A percentile compares a stretch with the other conserved stretches of the same genome.
Conservation (phyloP, 345 rosid genomes). For the Melaleuca alternifolia region DNA sequence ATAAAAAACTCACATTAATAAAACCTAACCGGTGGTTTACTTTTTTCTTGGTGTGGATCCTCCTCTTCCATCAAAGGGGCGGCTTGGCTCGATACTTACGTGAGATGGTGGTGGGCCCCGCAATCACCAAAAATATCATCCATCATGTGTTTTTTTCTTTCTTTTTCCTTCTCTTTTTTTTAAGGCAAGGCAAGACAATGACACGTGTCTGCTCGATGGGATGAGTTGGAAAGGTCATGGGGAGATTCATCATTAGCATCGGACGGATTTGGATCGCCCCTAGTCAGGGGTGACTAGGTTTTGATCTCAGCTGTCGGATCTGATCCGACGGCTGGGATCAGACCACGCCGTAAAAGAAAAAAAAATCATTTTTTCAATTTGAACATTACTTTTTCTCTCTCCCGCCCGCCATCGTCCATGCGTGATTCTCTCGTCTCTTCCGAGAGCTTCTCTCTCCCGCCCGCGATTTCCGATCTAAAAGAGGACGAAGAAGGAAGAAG, state of each 20-base stretch:
- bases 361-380: too few relatives aligned
- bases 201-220: background rate
- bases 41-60: background rate
- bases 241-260: background rate
- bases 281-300: too few relatives aligned
- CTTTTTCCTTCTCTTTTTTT: background rate
- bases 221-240: background rate
- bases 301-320: too few relatives aligned
- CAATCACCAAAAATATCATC: background rate
- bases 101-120: background rate
- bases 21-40: background rate
- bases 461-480: too few relatives aligned
- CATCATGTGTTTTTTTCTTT: background rate
- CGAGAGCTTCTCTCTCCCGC: too few relatives aligned
- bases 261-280: too few relatives aligned
- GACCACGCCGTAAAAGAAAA: too few relatives aligned
- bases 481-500: too few relatives aligned
- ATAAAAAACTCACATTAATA: background rate
- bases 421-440: too few relatives aligned
- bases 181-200: background rate
- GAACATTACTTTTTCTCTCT: too few relatives aligned
- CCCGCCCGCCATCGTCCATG: too few relatives aligned
- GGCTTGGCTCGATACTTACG: background rate
- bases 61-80: background rate
- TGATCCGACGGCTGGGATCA: too few relatives aligned